Evolutionary conservation across 1,284 basidiomycete species (phyloP).

Genomic region (Ceratobasidium papillatum): DNA sequence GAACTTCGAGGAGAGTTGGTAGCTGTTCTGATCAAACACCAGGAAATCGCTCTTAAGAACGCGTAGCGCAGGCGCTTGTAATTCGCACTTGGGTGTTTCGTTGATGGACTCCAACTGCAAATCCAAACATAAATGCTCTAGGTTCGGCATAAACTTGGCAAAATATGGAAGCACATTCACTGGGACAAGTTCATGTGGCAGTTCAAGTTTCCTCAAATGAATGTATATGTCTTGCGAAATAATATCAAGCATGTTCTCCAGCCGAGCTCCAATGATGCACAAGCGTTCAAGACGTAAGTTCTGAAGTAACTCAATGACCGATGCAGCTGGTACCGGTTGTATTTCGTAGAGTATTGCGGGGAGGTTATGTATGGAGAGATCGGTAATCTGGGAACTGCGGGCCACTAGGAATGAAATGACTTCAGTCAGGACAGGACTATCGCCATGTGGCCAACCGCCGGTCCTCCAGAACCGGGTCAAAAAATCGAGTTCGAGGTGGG

Average conservation of each 20-base stretch:
- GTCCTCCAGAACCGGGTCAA: neutral
- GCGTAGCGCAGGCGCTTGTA: neutral
- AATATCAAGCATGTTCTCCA: neutral
- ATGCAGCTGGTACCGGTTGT: neutral
- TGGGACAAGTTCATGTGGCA: neutral
- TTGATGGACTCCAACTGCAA: neutral
- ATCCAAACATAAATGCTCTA: constrained; percentile 5
- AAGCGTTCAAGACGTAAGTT: neutral
- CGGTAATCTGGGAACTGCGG: neutral
- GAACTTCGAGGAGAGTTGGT: neutral
- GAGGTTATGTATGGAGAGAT: neutral
- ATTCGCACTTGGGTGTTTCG: neutral
- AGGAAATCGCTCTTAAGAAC: neutral
- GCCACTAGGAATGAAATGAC: neutral
- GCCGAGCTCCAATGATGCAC: neutral
- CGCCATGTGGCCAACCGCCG: neutral
- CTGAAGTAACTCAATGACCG: neutral
- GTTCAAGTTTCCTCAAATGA: neutral
- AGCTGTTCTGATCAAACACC: neutral
- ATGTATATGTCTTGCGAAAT: neutral
- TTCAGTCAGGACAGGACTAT: neutral
- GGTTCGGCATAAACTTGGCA: neutral
- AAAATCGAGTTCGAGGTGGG: neutral
- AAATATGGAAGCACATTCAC: neutral
- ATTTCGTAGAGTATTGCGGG: neutral